Percentiles rank a stretch among this genome's conserved stretches.
phyloP scores from a whole-genome alignment of 805 yeast genomes.

The Metschnikowia kunwiensis region DNA sequence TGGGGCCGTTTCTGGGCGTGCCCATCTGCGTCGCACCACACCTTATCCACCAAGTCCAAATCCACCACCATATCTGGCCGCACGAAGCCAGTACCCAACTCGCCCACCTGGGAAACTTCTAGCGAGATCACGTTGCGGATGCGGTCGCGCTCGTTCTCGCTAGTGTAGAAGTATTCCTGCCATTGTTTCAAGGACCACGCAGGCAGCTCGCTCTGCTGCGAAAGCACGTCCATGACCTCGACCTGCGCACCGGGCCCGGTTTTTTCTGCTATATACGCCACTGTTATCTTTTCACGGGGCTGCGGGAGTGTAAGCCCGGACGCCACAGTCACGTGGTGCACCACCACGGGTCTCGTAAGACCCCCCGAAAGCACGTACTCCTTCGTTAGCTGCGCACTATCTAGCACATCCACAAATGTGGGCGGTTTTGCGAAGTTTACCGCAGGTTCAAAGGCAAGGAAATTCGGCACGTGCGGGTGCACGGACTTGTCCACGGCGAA shows the following conservation, averaged over 20 bases:
- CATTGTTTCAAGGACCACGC: constrained; percentile 72
- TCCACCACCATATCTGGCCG: constrained; percentile 67
- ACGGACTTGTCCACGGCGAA: constrained; percentile 44
- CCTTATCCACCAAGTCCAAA: constrained; percentile 64
- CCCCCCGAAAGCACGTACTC: constrained; percentile 34
- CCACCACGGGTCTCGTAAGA: constrained; percentile 44
- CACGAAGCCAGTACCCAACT: constrained; percentile 44
- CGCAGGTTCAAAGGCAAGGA: constrained; percentile 14
- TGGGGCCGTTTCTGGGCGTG: constrained; percentile 45
- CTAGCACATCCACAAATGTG: constrained; percentile 25
- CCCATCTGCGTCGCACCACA: constrained; percentile 45
- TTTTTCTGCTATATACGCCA: constrained; percentile 51
- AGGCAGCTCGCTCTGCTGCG: constrained; percentile 62
- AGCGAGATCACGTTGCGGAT: constrained; percentile 78
- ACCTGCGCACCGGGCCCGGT: constrained; percentile 64
- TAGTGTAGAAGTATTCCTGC: constrained; percentile 63
- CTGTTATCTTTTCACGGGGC: constrained; percentile 39
- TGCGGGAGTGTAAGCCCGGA: constrained; percentile 56
- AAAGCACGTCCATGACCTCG: constrained; percentile 86
- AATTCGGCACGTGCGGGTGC: constrained; percentile 50
- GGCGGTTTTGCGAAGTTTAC: constrained; percentile 10
- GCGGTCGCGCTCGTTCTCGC: constrained; percentile 50
- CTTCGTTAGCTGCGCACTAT: constrained; percentile 33
- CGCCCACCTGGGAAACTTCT: constrained; percentile 61
- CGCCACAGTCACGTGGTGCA: constrained; percentile 30